Evolutionary conservation across 306 rosid genomes (phyloP), one percentile per base, ranked within the genome.

Genomic region (Quercus robur): DNA sequence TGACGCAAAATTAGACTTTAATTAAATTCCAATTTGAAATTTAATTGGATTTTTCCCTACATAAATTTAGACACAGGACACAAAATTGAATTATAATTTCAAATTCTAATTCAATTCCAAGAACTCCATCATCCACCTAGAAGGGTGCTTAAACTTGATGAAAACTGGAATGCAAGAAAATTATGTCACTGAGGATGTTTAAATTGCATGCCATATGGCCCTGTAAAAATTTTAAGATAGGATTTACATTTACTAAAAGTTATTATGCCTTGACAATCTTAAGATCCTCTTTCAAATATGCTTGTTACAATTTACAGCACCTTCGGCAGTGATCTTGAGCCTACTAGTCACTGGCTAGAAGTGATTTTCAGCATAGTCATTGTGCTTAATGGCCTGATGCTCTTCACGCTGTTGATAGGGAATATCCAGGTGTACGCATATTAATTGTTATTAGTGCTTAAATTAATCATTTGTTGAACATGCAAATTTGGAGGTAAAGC

Each of bases 311-410:
- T 58, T 78, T 87, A 81, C 89, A 96, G 99, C 86, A 96, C 99
- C 26, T 93, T 96, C 41, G 99, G 99, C 69, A 96, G 93, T 82
- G 99, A 91, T 84, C 99, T 96, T 57, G 99, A 96, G 83, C 99
- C 99, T 14, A 93, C 99, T 41, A 93, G 99, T 78, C 79, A 96
- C 82, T 91, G 97, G 98, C 86, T 91, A 6, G 99, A 96, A 93
- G 98, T 96, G 81, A 87, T 92, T 73, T 96, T 96, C 88, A 93
- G 99, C 82, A 96, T 96, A 70, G 76, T 88, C 86, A 83, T 86
- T 1, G 98, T 93, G 75, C 92, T 96, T 12, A 89, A 93, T 81
- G 99, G 99, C 71, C 84, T 96, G 41, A 73, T 96, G 76, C 97
- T 96, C 77, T 96, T 96, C 90, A 96, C 98, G 81, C 81, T 96